Percentiles rank a stretch among this genome's conserved stretches.
These are phyloP conservation scores for Podospora australis DNA, from an alignment of 495 filamentous ascomycete genomes.

Conservation along the genomic window DNA sequence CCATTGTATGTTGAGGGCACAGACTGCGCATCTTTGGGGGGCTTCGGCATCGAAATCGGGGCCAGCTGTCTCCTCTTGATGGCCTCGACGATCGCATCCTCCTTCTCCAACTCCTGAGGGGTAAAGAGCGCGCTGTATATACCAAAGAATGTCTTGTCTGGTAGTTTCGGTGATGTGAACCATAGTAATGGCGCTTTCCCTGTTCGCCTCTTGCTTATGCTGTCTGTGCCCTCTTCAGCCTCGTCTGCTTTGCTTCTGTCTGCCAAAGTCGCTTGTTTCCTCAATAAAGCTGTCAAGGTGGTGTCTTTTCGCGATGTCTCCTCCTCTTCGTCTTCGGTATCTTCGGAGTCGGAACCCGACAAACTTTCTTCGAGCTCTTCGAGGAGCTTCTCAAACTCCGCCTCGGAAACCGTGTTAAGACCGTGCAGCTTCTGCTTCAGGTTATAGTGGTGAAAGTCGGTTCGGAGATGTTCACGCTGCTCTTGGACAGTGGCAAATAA, in stretches of 20 bases:
- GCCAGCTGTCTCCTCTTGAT: conserved; percentile 69
- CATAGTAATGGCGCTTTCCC: conserved; percentile 77
- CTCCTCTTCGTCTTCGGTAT: conserved; percentile 47
- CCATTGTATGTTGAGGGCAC: conserved; percentile 47
- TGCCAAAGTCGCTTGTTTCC: conserved; percentile 71
- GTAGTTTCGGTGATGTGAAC: conserved; percentile 71
- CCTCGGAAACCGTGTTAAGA: conserved; percentile 59
- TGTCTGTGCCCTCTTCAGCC: conserved; percentile 44
- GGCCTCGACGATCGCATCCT: conserved; percentile 54
- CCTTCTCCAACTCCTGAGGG: conserved; percentile 57
- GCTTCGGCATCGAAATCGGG: conserved; percentile 51
- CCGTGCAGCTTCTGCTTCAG: conserved; percentile 81
- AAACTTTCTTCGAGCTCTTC: conserved; percentile 84
- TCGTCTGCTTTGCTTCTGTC: conserved; percentile 26
- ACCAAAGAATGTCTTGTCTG: conserved; percentile 72
- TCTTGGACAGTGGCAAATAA: conserved; percentile 66
- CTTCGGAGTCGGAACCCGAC: conserved; percentile 64
- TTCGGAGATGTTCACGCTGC: conserved; percentile 77
- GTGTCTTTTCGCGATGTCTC: conserved; percentile 46
- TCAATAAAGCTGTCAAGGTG: conserved; percentile 65
- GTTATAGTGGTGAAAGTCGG: conserved; percentile 93
- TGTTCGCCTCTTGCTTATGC: conserved; percentile 43
- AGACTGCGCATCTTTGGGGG: conserved; percentile 42
- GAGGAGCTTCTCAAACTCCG: conserved; percentile 76
- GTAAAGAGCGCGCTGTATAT: conserved; percentile 82